A percentile compares a stretch with the other conserved stretches of the same genome.
Evolutionary conservation across 2,329 filamentous ascomycete genomes (phyloP).

Genomic region (Ilyonectria destructans): DNA sequence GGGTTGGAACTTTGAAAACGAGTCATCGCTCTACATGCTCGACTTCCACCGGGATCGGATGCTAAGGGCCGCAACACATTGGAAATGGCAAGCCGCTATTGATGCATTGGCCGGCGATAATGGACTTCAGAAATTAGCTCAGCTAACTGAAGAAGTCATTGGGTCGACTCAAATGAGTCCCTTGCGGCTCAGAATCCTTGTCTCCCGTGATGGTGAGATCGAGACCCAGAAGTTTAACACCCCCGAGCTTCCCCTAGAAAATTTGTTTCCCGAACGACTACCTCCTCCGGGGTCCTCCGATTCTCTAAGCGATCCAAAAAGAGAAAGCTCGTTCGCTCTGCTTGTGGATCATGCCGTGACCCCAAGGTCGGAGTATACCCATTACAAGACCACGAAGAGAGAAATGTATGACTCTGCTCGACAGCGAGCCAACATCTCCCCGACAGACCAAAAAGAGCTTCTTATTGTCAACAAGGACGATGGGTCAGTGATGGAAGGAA

Average conservation of each 20-base stretch:
- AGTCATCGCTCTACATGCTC: conserved; percentile 84
- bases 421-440: conserved; percentile 69
- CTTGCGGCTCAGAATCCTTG: conserved; percentile 69
- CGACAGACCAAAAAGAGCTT: conserved; percentile 76
- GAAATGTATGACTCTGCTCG: conserved; percentile 81
- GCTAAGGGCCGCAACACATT: conserved; percentile 73
- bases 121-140: conserved; percentile 62
- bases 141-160: conserved; percentile 56
- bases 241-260: conserved; percentile 61
- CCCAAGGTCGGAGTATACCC: conserved; percentile 76
- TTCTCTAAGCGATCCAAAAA: conserved; percentile 46
- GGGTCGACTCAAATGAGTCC: conserved; percentile 53
- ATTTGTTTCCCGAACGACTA: conserved; percentile 72
- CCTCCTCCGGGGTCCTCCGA: conserved; percentile 59
- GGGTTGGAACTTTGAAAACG: conserved; percentile 68
- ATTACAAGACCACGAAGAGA: conserved; percentile 88
- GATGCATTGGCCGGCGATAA: conserved; percentile 61
- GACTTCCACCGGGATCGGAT: conserved; percentile 85
- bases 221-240: conserved; percentile 58
- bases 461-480: conserved; percentile 77
- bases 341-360: conserved; percentile 62
- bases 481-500: conserved; percentile 86
- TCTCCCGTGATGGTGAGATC: conserved; percentile 66
- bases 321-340: conserved; percentile 58
- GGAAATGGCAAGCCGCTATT: conserved; percentile 67